phyloP scores from a whole-genome alignment of 2,329 filamentous ascomycete genomes.

The Aspergillus versicolor region DNA sequence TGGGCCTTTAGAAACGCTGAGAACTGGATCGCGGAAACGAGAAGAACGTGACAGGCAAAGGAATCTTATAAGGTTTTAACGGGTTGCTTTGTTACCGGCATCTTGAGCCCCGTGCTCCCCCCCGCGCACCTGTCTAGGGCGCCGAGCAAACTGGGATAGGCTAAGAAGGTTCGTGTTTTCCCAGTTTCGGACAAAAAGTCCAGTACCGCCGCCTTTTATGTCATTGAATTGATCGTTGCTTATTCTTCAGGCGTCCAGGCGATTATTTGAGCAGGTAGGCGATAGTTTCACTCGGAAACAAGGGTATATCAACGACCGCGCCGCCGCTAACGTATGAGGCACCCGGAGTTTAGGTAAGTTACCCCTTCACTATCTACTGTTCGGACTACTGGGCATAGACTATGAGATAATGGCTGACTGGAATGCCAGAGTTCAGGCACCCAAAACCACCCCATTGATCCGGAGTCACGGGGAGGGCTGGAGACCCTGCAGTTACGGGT shows the following conservation, averaged over 20 bases:
- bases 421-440: constrained; percentile 30
- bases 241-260: neutral
- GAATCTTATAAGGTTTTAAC: neutral
- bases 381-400: neutral
- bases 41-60: neutral
- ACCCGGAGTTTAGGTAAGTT: constrained; percentile 13
- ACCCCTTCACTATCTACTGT: neutral
- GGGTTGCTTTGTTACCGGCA: neutral
- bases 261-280: neutral
- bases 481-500: constrained; percentile 24
- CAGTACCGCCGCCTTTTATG: neutral
- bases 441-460: constrained; percentile 19
- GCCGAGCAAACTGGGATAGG: neutral
- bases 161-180: constrained; percentile 5
- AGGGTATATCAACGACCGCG: constrained; percentile 16
- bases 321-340: constrained; percentile 4
- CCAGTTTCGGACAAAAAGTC: neutral
- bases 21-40: neutral
- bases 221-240: neutral
- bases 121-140: neutral
- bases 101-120: neutral
- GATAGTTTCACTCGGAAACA: neutral
- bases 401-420: constrained; percentile 20
- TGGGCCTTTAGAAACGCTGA: neutral
- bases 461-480: constrained; percentile 24